Conservation (phyloP, 257 asterid species). For the Anisodus tanguticus region DNA sequence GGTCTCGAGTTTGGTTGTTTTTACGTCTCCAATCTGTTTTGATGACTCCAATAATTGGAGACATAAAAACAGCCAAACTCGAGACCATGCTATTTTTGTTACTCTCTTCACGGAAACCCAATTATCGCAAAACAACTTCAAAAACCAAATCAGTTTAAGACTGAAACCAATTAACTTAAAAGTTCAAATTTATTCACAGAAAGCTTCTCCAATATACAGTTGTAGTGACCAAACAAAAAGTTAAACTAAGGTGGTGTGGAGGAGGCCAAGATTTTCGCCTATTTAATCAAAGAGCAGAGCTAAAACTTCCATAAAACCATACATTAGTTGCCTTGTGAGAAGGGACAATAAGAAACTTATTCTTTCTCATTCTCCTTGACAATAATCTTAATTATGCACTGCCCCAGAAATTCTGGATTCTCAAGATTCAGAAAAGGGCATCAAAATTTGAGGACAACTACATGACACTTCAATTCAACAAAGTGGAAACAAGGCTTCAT, state of each 20-base stretch:
- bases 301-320: neutral
- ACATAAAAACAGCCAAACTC: too few species aligned
- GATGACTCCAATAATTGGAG: too few species aligned
- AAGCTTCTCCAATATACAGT: neutral
- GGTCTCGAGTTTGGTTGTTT: too few species aligned
- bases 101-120: too few species aligned
- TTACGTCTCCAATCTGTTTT: too few species aligned
- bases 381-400: neutral
- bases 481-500: too few species aligned
- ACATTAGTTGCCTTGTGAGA: neutral
- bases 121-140: too few species aligned
- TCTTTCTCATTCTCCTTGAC: neutral
- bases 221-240: neutral
- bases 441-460: neutral
- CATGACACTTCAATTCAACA: neutral
- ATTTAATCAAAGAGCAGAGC: neutral
- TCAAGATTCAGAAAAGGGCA: neutral
- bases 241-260: neutral
- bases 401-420: neutral
- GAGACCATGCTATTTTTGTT: too few species aligned
- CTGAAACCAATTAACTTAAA: too few species aligned
- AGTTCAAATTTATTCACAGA: neutral
- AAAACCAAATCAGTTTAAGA: too few species aligned
- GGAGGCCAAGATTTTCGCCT: neutral
- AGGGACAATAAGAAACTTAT: neutral